Base-by-base conservation (phyloP, 1,284 basidiomycete species). In the Fistulinella cinereoalba region DNA sequence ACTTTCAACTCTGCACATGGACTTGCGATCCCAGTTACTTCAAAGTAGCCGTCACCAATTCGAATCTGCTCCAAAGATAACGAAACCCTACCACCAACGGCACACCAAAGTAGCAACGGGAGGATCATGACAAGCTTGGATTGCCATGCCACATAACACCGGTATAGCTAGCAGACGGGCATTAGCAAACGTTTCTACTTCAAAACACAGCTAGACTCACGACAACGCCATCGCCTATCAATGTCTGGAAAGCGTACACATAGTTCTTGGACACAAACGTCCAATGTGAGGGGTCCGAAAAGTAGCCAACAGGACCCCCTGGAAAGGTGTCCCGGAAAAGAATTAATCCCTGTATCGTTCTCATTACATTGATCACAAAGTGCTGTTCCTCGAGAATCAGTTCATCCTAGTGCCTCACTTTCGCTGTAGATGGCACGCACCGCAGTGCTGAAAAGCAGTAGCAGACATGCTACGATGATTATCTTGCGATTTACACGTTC, bases 221-320 rank as follows among this genome's bases (percentile, higher is more conserved):
- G 11, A 67, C 53, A 10, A 64, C 62, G 10, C 56, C 61, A 23
- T 66, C 62, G 4, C 61, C 55, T 32, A 62, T 54, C 34, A 64
- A 51, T 1, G 62, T 64, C 31, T 65, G 62, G 12, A 47, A 38
- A 23, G 55, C 50, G 43, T 57, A 66, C 4, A 67, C 37, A 2
- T 48, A 47, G 39, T 51, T 60, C 39, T 66, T 66, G 25, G 44
- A 51, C 12, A 61, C 41, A 38, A 56, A 65, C 11, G 62, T 65
- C 25, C 47, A 44, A 19, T 60, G 47, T 1, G 62, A 55, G 11
- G 57, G 47, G 28, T 56, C 50, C 1, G 40, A 52, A 29, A 66
- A 63, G 46, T 43, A 67, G 7, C n/a, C 43, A n/a, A 34, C 7
- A 9, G 53, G 46, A 2, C 49, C 53, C 9, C 31, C 31, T 9